Percentiles rank a stretch among this genome's conserved stretches.
Evolutionary conservation across 441 rosid genomes (phyloP).

Genomic region (Euphorbia celastroides): DNA sequence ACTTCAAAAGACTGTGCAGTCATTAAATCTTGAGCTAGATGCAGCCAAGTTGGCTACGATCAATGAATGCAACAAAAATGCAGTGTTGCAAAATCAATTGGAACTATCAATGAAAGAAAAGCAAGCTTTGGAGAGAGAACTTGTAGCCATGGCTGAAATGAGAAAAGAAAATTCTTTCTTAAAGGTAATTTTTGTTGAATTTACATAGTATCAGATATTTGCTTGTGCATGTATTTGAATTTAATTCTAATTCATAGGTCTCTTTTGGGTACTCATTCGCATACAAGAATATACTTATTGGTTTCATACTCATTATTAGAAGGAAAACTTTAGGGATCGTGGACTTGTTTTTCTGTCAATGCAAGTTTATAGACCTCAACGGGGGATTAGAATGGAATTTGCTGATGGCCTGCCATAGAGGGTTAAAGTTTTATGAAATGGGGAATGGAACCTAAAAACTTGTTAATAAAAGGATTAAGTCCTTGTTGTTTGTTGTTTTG

Average conservation of each 20-base stretch:
- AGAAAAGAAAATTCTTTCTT: slow-evolving; percentile 63
- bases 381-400: too few relatives aligned
- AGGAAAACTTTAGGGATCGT: background rate
- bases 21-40: slow-evolving; percentile 82
- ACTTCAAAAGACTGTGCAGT: slow-evolving; percentile 66
- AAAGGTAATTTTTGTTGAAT: slow-evolving; percentile 45
- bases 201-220: slow-evolving; percentile 1
- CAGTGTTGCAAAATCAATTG: slow-evolving; percentile 75
- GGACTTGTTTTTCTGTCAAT: too few relatives aligned
- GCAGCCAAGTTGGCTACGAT: slow-evolving; percentile 86
- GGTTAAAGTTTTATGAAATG: background rate
- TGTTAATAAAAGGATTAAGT: too few relatives aligned
- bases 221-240: background rate
- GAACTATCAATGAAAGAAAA: slow-evolving; percentile 71
- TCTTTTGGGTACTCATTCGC: background rate
- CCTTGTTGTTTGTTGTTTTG: too few relatives aligned
- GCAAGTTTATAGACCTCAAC: background rate
- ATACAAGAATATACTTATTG: background rate
- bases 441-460: background rate
- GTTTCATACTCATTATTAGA: background rate
- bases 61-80: slow-evolving; percentile 87
- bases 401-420: too few relatives aligned
- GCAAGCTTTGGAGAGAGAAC: slow-evolving; percentile 69
- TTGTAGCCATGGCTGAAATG: slow-evolving; percentile 54
- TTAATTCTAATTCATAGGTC: background rate